Conservation (phyloP, 2,329 filamentous ascomycete species). For the Penicillium crustosum region DNA sequence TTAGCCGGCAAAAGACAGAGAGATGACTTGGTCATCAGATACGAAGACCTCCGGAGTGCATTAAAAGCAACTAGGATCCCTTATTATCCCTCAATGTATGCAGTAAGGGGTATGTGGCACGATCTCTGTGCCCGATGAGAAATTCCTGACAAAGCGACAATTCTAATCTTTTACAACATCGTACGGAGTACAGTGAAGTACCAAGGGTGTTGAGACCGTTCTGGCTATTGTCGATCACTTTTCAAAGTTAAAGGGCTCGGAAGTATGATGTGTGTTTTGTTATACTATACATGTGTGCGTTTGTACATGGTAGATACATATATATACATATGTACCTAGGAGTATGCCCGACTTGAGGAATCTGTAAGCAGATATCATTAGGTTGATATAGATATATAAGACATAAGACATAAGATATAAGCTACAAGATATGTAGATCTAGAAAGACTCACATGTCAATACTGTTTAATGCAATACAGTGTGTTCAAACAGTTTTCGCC, state of each 20-base stretch:
- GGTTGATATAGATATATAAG: neutral
- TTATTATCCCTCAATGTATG: neutral
- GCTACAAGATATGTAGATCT: neutral
- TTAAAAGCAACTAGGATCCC: neutral
- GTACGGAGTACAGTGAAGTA: neutral
- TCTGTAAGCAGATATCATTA: neutral
- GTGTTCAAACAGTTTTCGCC: neutral
- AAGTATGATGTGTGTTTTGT: neutral
- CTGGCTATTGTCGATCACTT: neutral
- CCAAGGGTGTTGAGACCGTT: neutral
- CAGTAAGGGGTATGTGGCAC: neutral
- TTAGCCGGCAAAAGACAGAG: neutral
- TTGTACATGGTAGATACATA: too few relatives aligned
- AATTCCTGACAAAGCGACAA: neutral
- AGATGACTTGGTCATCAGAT: constrained; percentile 1
- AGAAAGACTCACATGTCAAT: neutral
- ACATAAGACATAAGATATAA: neutral
- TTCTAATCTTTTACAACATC: neutral
- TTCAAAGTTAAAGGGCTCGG: neutral
- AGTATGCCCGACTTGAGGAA: neutral
- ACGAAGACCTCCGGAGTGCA: neutral
- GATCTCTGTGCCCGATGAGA: neutral
- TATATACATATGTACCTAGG: neutral
- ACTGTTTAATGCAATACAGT: neutral
- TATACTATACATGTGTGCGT: neutral